Base-by-base conservation (phyloP, 371 early-diverging fungal genomes). In the Amoeboaphelidium protococcarum region DNA sequence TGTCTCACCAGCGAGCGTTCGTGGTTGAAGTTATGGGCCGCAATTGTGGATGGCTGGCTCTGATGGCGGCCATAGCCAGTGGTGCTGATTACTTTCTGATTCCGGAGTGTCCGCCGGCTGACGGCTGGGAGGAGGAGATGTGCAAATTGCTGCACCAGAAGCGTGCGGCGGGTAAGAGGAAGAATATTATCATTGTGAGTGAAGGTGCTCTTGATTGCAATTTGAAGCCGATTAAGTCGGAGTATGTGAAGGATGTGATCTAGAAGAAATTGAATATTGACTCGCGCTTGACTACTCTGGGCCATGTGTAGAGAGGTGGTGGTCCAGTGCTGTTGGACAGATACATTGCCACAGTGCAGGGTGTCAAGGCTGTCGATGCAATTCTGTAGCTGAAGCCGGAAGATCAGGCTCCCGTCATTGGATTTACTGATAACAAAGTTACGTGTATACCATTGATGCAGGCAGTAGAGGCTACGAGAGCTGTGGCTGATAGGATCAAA, bases 11-110 rank as follows among this genome's bases (percentile, higher is more conserved):
- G 45, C 80, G 98, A 47, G 91, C 92, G 1, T 98, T 99, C 61
- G 91, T 99, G 0, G 76, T 99, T 40, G 98, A 99, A 61, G 97
- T 95, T 13, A 99, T 99, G 99, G 99, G 98, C 10, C 76, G 98
- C 46, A 84, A 92, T 57, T 99, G 99, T 60, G 99, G 99, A 26
- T 99, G 97, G 97, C 67, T 98, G 23, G 92, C 92, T n/a, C 65
- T 98, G 19, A 87, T 84, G 80, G 84, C 96, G 4, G 92, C 82
- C 3, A 81, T 96, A 57, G 72, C 83, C 42, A 74, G 77, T 2
- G 83, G 90, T 40, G 96, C 98, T 43, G 96, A 98, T 58, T 97
- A 84, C 69, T 76, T 95, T 40, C 90, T 97, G 52, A 72, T 98
- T 44, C 99, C 99, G 6, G 99, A 99, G 61, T 68, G 79, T 13